Evolutionary conservation across 805 yeast species (phyloP).

Genomic region (Yarrowia sp.): DNA sequence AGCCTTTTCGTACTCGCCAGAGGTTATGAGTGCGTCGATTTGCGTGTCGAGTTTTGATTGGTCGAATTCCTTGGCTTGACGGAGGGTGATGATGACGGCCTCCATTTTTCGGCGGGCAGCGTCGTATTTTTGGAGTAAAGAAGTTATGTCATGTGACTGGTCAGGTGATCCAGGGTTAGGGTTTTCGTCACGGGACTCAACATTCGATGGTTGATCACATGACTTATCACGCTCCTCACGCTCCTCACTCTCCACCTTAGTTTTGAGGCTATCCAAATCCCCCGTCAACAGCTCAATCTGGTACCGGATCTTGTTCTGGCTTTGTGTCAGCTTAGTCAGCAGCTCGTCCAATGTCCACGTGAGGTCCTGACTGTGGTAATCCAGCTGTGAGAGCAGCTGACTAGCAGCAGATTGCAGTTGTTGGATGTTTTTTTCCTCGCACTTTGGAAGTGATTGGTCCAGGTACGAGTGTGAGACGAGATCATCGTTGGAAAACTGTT

Average conservation of each 20-base stretch:
- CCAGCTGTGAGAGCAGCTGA: constrained; percentile 48
- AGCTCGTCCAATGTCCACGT: constrained; percentile 46
- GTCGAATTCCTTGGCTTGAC: constrained; percentile 44
- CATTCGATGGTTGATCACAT: too few relatives aligned
- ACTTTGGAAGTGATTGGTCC: constrained; percentile 30
- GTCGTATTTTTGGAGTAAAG: constrained; percentile 41
- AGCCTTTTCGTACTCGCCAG: constrained; percentile 42
- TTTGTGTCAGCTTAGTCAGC: constrained; percentile 44
- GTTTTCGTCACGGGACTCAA: background rate
- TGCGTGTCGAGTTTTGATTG: constrained; percentile 48
- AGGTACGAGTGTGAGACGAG: constrained; percentile 43
- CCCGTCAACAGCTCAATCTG: constrained; percentile 49
- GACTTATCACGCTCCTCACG: background rate
- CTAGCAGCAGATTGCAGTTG: constrained; percentile 47
- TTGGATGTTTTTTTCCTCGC: constrained; percentile 41
- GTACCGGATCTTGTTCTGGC: constrained; percentile 48
- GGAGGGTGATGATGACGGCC: constrained; percentile 45
- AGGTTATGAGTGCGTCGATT: constrained; percentile 40
- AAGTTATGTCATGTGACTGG: background rate
- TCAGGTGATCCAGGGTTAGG: background rate
- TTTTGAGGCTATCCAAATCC: constrained; percentile 45
- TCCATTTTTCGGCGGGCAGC: constrained; percentile 45
- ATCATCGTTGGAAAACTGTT: constrained; percentile 44
- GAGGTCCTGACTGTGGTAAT: constrained; percentile 47
- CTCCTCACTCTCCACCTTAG: constrained; percentile 41